Conservation (phyloP, 176 grass and related monocot genomes). For the Zizania latifolia region DNA sequence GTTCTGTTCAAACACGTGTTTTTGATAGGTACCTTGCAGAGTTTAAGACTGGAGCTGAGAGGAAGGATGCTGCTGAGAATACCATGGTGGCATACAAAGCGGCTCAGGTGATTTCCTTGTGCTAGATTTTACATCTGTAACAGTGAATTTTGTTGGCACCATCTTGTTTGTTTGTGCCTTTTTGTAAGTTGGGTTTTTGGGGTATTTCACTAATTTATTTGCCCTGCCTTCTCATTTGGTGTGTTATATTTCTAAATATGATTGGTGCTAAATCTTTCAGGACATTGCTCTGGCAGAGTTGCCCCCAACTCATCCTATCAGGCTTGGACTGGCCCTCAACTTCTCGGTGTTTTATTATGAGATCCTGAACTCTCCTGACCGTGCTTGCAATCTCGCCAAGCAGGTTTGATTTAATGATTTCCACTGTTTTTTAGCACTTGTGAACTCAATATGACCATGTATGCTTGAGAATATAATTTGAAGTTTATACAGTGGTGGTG, state of each 20-base stretch:
- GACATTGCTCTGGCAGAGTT: constrained; percentile 36
- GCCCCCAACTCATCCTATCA: constrained; percentile 41
- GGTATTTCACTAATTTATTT: neutral
- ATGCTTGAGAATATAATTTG: neutral
- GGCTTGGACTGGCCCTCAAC: constrained; percentile 46
- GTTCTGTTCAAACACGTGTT: neutral
- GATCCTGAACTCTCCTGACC: constrained; percentile 48
- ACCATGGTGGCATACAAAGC: constrained; percentile 52
- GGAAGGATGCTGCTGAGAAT: constrained; percentile 48
- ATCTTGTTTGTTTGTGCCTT: neutral
- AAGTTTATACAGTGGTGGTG: neutral
- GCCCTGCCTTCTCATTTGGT: neutral
- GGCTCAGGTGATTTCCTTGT: constrained; percentile 30
- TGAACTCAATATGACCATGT: constrained; percentile 5
- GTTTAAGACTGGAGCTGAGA: constrained; percentile 43
- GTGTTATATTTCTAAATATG: neutral
- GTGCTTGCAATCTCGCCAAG: constrained; percentile 34
- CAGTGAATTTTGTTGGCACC: constrained; percentile 4
- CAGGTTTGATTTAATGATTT: constrained; percentile 35
- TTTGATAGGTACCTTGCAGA: constrained; percentile 36
- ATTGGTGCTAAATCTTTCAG: constrained; percentile 29
- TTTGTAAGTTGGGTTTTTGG: neutral
- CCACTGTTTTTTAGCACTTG: neutral
- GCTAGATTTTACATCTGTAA: neutral
- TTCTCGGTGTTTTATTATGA: constrained; percentile 51